Evolutionary conservation across 179 eudicot species (phyloP).

Genomic region (Amaranthus tricolor): DNA sequence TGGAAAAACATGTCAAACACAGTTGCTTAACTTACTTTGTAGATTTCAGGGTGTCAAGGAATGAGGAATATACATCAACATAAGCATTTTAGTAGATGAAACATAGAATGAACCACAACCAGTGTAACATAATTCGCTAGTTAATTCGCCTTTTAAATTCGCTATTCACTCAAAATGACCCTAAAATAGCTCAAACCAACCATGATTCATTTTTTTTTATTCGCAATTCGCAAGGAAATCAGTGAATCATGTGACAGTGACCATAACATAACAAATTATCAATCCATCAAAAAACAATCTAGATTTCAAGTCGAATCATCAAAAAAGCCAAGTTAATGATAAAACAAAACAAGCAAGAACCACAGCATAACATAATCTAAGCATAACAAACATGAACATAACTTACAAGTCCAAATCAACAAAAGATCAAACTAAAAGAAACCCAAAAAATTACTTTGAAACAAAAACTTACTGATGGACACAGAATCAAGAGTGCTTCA

Average conservation of each 20-base stretch:
- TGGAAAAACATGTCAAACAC: background rate
- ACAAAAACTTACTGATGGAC: background rate
- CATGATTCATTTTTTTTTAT: too few relatives aligned
- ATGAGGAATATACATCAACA: background rate
- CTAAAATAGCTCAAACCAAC: too few relatives aligned
- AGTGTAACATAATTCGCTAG: too few relatives aligned
- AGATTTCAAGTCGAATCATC: background rate
- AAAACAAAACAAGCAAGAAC: background rate
- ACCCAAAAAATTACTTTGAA: background rate
- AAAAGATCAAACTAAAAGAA: background rate
- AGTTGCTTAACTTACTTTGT: background rate
- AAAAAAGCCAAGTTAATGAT: background rate
- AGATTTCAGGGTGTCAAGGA: too few relatives aligned
- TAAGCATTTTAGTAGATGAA: background rate
- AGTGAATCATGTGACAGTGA: background rate
- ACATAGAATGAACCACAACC: background rate
- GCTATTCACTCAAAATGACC: too few relatives aligned
- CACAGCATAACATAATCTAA: background rate
- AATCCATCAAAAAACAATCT: background rate
- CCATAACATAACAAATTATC: background rate
- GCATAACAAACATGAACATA: too few relatives aligned
- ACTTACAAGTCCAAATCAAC: too few relatives aligned
- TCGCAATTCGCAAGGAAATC: too few relatives aligned
- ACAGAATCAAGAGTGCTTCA: constrained; percentile 1
- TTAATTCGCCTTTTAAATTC: too few relatives aligned